These are phyloP conservation scores for Yamadazyma dushanensis DNA, from an alignment of 1,139 yeast species.

Conservation along the genomic window DNA sequence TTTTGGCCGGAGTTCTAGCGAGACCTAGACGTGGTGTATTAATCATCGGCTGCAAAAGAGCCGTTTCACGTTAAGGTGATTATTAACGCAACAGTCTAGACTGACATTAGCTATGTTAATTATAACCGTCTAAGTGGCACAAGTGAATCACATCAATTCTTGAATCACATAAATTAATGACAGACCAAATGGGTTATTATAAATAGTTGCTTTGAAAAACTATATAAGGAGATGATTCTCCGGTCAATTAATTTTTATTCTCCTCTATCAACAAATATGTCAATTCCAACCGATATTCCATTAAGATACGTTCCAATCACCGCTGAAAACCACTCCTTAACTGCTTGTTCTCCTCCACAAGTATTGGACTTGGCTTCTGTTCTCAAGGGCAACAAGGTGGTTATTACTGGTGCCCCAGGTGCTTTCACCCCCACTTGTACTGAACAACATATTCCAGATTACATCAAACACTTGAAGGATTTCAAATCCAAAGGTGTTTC, in stretches of 20 bases:
- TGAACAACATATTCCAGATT: constrained; percentile 78
- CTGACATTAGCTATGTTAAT: too few relatives aligned
- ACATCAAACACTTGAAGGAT: constrained; percentile 49
- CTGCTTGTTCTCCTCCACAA: constrained; percentile 56
- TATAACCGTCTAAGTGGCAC: too few relatives aligned
- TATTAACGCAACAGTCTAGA: too few relatives aligned
- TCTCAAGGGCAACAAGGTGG: constrained; percentile 54
- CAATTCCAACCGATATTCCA: constrained; percentile 52
- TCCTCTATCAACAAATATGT: background rate
- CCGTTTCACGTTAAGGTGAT: too few relatives aligned
- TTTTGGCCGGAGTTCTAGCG: too few relatives aligned
- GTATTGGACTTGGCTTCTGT: constrained; percentile 49
- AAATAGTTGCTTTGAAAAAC: constrained; percentile 2
- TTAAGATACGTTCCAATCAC: constrained; percentile 60
- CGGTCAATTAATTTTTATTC: background rate
- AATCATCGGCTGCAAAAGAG: too few relatives aligned
- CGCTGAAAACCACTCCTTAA: constrained; percentile 40
- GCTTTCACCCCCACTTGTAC: constrained; percentile 93
- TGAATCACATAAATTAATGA: too few relatives aligned
- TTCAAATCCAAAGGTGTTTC: constrained; percentile 70
- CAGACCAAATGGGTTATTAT: too few relatives aligned
- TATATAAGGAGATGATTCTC: constrained; percentile 1
- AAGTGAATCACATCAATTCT: too few relatives aligned
- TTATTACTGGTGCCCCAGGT: constrained; percentile 83
- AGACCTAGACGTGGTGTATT: too few relatives aligned